phyloP scores from a whole-genome alignment of 73 alveolate genomes.

The Durusdinium trenchii region DNA sequence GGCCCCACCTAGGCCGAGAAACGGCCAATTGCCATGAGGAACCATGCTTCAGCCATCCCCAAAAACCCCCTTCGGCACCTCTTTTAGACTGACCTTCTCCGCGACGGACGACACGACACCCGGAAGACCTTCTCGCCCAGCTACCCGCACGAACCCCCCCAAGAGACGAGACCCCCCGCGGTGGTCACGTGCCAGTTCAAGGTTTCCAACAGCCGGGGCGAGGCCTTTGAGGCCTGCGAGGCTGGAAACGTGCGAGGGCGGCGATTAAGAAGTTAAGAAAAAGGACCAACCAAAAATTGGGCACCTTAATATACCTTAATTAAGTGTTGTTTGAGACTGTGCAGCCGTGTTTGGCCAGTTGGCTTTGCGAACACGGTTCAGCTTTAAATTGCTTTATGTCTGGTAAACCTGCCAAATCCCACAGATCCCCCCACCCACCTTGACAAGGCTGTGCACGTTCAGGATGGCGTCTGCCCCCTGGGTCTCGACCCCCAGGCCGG shows the following conservation, averaged over 20 bases:
- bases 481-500: too few species aligned
- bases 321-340: not conserved
- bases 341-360: not conserved
- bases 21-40: too few species aligned
- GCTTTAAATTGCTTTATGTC: not conserved
- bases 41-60: too few species aligned
- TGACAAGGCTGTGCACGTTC: not conserved
- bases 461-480: not conserved
- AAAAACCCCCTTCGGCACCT: too few species aligned
- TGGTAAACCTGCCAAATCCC: not conserved
- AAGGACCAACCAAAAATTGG: not conserved
- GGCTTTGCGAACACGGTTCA: not conserved
- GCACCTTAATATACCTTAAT: not conserved
- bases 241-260: not conserved
- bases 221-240: constrained; percentile 25
- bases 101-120: too few species aligned
- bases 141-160: too few species aligned
- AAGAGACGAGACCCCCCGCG: not conserved
- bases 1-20: too few species aligned
- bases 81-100: too few species aligned
- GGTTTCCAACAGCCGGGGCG: constrained; percentile 40
- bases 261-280: not conserved
- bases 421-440: not conserved
- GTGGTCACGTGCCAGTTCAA: constrained; percentile 87
- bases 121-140: too few species aligned